Evolutionary conservation across 345 rosid species (phyloP), one percentile per base, ranked within the genome.

Genomic region (Draba incana): DNA sequence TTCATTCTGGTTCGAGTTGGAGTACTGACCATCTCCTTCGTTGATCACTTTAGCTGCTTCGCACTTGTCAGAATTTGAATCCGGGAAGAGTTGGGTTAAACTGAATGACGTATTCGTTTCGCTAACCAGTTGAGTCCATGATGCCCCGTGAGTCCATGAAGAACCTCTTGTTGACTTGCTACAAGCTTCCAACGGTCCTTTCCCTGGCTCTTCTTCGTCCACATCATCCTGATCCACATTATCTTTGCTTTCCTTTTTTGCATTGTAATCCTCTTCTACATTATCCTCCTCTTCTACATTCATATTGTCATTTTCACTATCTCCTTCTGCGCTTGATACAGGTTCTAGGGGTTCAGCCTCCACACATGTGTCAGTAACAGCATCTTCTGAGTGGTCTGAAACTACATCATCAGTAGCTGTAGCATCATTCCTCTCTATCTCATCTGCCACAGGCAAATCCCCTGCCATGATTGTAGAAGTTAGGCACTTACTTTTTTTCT

Each of bases 91-190:
- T 54, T 83, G 84, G 11, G 85, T 76, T 65, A 94, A 77, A 73
- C 92, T 91, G 75, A 94, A 89, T 16, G 87, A 74, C 66, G 61
- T 80, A 38, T 38, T 75, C 35, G 71, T 77, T 55, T 81, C 79
- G 56, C 72, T 62, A 50, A 91, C 81, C 81, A 94, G 72, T 74
- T 94, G 92, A 54, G 88, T 84, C 99, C 99, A 94, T 15, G 99
- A 80, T 31, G 83, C 84, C 58, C 82, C 79, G 57, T 91, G 86
- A 66, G 81, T 85, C 99, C 99, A 94, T 37, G 86, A 77, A 49
- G 83, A 69, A 60, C 95, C 88, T 77, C 85, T 84, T 70, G 88
- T 81, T 4, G 84, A 59, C 55, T 77, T 84, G 55, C 23, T 76
- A 37, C 60, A 62, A 60, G 77, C 58, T 52, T 79, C 71, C 25